phyloP scores from a whole-genome alignment of 768 basidiomycete genomes.

The Mrakia frigida region DNA sequence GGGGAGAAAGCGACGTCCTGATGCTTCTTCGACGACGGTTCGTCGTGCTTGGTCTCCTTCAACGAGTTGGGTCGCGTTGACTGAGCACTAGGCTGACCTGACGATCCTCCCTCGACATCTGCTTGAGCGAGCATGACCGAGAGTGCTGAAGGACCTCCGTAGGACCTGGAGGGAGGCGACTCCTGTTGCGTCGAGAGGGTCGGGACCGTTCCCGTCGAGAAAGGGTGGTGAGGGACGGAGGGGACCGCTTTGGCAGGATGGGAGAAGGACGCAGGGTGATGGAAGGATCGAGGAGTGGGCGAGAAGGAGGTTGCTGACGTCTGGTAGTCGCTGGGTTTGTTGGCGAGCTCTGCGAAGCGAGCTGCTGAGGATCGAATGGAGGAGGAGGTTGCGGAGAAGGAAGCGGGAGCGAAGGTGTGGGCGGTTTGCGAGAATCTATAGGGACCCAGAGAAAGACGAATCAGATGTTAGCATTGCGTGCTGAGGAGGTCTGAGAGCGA shows the following conservation, averaged over 20 bases:
- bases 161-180: not conserved
- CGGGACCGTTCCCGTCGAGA: not conserved
- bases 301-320: not conserved
- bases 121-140: conserved; percentile 23
- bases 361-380: conserved; percentile 31
- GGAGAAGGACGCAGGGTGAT: conserved; percentile 5
- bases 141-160: conserved; percentile 16
- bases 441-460: not conserved
- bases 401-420: conserved; percentile 16
- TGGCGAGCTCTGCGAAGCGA: conserved; percentile 29
- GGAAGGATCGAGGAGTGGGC: not conserved
- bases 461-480: not conserved
- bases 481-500: not conserved
- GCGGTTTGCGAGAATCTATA: conserved; percentile 11
- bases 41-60: conserved; percentile 4
- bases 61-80: not conserved
- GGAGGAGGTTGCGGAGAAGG: conserved; percentile 26
- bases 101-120: not conserved
- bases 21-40: not conserved
- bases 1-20: not conserved
- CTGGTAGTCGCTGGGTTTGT: not conserved
- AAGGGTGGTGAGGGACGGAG: not conserved
- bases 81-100: not conserved
- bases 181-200: not conserved
- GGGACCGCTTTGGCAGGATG: not conserved